Evolutionary conservation across 2,329 filamentous ascomycete species (phyloP).

Genomic region (Penicillium sp.): DNA sequence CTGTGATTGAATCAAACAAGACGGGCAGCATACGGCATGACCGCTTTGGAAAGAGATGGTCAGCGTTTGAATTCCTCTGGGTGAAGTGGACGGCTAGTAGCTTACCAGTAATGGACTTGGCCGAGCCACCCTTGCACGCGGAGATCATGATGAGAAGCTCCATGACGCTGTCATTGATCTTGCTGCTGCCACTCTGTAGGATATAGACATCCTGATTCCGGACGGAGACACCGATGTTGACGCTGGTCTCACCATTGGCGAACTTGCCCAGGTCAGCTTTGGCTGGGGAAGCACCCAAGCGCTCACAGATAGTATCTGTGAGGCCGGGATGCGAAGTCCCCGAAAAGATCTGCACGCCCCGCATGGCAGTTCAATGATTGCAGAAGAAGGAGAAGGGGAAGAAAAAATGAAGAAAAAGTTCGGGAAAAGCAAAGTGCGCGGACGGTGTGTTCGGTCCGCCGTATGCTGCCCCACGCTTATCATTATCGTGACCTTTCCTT

Average conservation of each 20-base stretch:
- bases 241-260: conserved; percentile 68
- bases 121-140: conserved; percentile 95
- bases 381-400: conserved; percentile 10
- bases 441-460: conserved; percentile 12
- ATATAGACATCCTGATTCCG: conserved; percentile 99
- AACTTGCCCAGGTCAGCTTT: conserved; percentile 64
- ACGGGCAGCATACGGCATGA: conserved; percentile 47
- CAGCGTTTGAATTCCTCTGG: conserved; percentile 12
- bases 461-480: conserved; percentile 17
- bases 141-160: conserved; percentile 99
- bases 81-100: conserved; percentile 7
- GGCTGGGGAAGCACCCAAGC: conserved; percentile 59
- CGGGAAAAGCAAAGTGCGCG: conserved; percentile 8
- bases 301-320: conserved; percentile 64
- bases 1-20: conserved; percentile 26
- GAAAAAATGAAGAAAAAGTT: conserved; percentile 20
- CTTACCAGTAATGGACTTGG: conserved; percentile 92
- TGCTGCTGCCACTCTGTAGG: conserved; percentile 90
- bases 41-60: conserved; percentile 32
- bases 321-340: conserved; percentile 64
- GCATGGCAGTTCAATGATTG: conserved; percentile 47
- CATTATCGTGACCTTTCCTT: conserved; percentile 1
- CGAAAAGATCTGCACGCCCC: conserved; percentile 66
- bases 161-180: conserved; percentile 99
- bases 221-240: conserved; percentile 68